Evolutionary conservation across 306 rosid species (phyloP), one percentile per base, ranked within the genome.

Genomic region (Cicer chorassanicum): DNA sequence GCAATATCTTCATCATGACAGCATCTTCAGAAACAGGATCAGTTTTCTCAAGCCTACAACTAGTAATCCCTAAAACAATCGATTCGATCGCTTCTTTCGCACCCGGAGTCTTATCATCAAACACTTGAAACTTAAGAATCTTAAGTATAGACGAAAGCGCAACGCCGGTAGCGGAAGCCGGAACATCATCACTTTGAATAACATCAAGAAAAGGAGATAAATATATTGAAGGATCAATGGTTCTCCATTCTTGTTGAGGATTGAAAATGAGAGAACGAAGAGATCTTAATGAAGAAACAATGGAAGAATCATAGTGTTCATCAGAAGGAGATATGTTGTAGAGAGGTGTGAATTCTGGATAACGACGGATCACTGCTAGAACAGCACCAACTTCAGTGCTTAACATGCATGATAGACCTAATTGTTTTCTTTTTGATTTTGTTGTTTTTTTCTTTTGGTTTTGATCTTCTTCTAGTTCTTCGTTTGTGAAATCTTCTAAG

Each of bases 331-430:
- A 6, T 5, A 73, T 21, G 78, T 70, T 53, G 70, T 78, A 80
- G 4, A 72, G 78, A 39, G 89, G 54, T 18, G 36, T 78, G 5
- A 75, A 9, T 0, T 93, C 97, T 0, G 68, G 81, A 7, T 82
- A 63, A 8, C 96, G 93, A 55, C 96, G 95, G 70, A 94, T 74
- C 1, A 88, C 91, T 16, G 98, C 92, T 0, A 94, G 84, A 68
- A 90, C 88, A 9, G 97, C 84, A 6, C 99, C 93, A 0, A 94
- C 92, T 79, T 88, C 97, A 5, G 97, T 90, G 88, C 84, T 94
- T 1, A 94, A 80, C 97, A 94, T 92, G 87, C 99, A 92, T 4
- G 99, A 88, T 11, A 94, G 16, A 1, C 93, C 91, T 1, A 90
- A 73, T 63, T 94, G 90, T 67, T 77, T 87, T 65, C 95, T 81